A percentile compares a stretch with the other conserved stretches of the same genome.
These are phyloP conservation scores for Colletotrichum godetiae DNA, from an alignment of 2,329 filamentous ascomycete genomes.

Conservation along the genomic window DNA sequence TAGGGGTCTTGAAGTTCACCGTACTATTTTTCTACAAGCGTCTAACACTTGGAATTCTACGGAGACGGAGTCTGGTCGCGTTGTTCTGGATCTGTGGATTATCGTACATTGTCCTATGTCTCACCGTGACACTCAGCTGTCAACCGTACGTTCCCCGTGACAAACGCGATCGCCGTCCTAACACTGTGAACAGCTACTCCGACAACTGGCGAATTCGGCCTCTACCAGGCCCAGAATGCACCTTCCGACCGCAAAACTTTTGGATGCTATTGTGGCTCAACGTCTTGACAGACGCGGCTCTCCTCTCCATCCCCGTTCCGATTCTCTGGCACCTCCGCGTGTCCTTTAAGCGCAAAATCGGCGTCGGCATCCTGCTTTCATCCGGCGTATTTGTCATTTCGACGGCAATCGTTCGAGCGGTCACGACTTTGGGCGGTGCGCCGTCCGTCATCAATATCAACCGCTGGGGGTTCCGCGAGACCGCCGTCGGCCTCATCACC, in stretches of 20 bases:
- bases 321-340: slow-evolving; percentile 40
- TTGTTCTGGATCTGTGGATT: slow-evolving; percentile 39
- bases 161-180: not conserved
- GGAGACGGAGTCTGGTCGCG: slow-evolving; percentile 34
- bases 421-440: slow-evolving; percentile 36
- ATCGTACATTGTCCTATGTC: slow-evolving; percentile 34
- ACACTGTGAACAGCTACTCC: slow-evolving; percentile 7
- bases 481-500: slow-evolving; percentile 40
- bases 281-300: slow-evolving; percentile 39
- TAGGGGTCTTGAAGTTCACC: slow-evolving; percentile 42
- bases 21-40: slow-evolving; percentile 43
- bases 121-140: slow-evolving; percentile 35
- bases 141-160: slow-evolving; percentile 18
- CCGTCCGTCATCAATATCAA: slow-evolving; percentile 42
- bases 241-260: slow-evolving; percentile 40
- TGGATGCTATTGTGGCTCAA: slow-evolving; percentile 40
- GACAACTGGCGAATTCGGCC: slow-evolving; percentile 41
- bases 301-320: slow-evolving; percentile 42
- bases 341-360: slow-evolving; percentile 33
- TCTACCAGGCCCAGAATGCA: slow-evolving; percentile 36
- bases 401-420: slow-evolving; percentile 40
- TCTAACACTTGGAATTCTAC: slow-evolving; percentile 35
- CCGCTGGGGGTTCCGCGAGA: slow-evolving; percentile 36
- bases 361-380: slow-evolving; percentile 39
- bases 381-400: slow-evolving; percentile 43